Conservation (phyloP, 2,329 filamentous ascomycete genomes). For the Ophiostoma angusticollis region DNA sequence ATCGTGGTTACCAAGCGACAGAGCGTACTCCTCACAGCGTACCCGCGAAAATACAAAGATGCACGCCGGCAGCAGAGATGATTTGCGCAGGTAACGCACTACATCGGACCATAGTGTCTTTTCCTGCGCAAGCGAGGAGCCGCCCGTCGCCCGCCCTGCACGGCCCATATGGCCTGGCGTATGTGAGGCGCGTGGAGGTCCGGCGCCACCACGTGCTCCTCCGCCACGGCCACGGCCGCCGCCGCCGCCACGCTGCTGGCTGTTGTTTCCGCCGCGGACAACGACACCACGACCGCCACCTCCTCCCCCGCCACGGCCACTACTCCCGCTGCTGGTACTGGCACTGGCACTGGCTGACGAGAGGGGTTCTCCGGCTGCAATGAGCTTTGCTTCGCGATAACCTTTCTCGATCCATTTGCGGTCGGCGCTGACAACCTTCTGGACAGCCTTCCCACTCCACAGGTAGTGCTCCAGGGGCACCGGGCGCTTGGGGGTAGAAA, state of each 20-base stretch:
- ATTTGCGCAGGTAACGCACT: constrained; percentile 79
- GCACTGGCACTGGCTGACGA: constrained; percentile 31
- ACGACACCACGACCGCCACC: constrained; percentile 28
- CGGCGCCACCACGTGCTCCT: constrained; percentile 36
- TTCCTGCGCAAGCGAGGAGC: constrained; percentile 84
- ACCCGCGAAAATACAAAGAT: constrained; percentile 99
- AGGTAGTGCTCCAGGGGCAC: constrained; percentile 93
- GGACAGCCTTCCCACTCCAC: constrained; percentile 84
- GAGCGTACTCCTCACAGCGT: constrained; percentile 91
- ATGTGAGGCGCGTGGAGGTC: constrained; percentile 47
- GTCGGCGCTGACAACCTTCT: constrained; percentile 88
- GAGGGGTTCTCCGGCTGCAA: constrained; percentile 20
- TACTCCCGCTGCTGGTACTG: constrained; percentile 15
- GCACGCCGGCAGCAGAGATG: constrained; percentile 76
- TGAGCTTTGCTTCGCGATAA: constrained; percentile 59
- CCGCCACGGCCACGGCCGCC: constrained; percentile 38
- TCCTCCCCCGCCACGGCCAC: constrained; percentile 21
- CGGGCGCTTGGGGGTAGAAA: constrained; percentile 89
- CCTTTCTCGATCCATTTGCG: constrained; percentile 86
- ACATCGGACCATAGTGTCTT: constrained; percentile 95
- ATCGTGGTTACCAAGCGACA: constrained; percentile 87
- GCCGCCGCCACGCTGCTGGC: constrained; percentile 32
- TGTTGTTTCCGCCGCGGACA: constrained; percentile 5
- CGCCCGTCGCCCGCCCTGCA: constrained; percentile 70
- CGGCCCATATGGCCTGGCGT: constrained; percentile 77